A percentile compares a stretch with the other conserved stretches of the same genome.
phyloP scores from a whole-genome alignment of 192 early-diverging fungal genomes.

The Coemansia sp. region DNA sequence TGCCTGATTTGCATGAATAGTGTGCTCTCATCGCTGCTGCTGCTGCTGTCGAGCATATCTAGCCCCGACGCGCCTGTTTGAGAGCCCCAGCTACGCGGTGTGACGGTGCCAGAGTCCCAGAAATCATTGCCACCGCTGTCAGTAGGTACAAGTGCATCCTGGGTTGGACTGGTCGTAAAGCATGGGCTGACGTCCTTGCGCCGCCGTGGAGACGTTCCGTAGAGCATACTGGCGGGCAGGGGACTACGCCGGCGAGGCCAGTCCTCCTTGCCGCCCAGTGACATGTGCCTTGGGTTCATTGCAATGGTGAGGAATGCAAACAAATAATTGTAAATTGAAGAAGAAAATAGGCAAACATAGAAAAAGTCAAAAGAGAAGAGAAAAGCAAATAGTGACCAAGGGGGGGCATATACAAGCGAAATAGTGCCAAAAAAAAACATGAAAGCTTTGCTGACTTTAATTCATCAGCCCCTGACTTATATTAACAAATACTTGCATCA shows the following conservation, averaged over 20 bases:
- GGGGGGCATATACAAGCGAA: not conserved
- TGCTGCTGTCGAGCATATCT: not conserved
- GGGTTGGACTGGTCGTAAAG: not conserved
- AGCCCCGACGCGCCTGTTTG: slow-evolving; percentile 4
- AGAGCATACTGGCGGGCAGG: slow-evolving; percentile 27
- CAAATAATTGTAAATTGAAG: not conserved
- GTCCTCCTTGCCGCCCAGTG: slow-evolving; percentile 11
- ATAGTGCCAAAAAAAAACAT: not conserved
- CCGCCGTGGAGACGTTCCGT: slow-evolving; percentile 27
- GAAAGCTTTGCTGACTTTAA: not conserved
- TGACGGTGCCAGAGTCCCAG: slow-evolving; percentile 31
- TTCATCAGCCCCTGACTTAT: too few relatives aligned
- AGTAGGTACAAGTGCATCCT: not conserved
- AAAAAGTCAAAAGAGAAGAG: not conserved
- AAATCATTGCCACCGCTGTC: slow-evolving; percentile 13
- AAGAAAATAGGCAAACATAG: not conserved
- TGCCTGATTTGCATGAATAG: slow-evolving; percentile 29
- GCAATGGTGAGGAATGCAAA: not conserved
- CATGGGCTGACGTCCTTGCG: slow-evolving; percentile 11
- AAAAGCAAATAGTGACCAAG: not conserved
- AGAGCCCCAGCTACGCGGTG: slow-evolving; percentile 19
- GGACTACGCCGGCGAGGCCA: slow-evolving; percentile 51
- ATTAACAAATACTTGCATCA: not conserved
- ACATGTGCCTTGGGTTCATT: slow-evolving; percentile 1
- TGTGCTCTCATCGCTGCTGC: slow-evolving; percentile 16